Percentiles rank a stretch among this genome's conserved stretches.
phyloP scores from a whole-genome alignment of 768 basidiomycete genomes.

The Tulasnella sp. region DNA sequence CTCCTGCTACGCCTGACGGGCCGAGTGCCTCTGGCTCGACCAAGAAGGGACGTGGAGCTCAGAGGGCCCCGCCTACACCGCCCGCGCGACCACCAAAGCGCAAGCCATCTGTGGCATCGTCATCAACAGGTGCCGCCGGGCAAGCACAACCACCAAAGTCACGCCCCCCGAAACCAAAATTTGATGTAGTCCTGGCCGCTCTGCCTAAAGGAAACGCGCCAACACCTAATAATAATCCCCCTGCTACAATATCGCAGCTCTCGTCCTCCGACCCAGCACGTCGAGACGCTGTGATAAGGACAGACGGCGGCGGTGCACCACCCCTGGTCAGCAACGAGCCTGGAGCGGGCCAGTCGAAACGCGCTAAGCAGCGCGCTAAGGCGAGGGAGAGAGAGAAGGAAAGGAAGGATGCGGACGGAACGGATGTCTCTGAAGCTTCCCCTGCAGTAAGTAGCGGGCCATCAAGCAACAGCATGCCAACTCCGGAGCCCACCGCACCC shows the following conservation, averaged over 20 bases:
- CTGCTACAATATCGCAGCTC: neutral
- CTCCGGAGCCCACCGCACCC: constrained; percentile 22
- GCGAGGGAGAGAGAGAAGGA: constrained; percentile 31
- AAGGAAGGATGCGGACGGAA: constrained; percentile 19
- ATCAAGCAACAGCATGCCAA: neutral
- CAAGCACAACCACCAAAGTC: constrained; percentile 47
- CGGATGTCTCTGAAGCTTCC: constrained; percentile 6
- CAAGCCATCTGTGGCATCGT: constrained; percentile 1
- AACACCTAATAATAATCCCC: neutral
- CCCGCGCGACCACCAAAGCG: constrained; percentile 11
- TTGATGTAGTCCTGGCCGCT: constrained; percentile 57
- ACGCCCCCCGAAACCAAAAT: constrained; percentile 53
- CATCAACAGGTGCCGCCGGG: neutral
- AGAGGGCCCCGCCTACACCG: constrained; percentile 17
- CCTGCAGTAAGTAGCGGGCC: neutral
- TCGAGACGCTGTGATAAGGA: neutral
- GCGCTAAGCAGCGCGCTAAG: constrained; percentile 23
- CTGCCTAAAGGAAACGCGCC: neutral
- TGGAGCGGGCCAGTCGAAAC: constrained; percentile 38
- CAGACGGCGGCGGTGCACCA: neutral
- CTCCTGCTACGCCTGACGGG: too few species aligned
- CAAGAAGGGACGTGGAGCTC: constrained; percentile 1
- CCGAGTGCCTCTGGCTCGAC: neutral
- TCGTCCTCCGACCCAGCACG: neutral
- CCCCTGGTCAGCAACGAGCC: neutral